These are phyloP conservation scores for Akanthomyces muscarius DNA, from an alignment of 2,329 filamentous ascomycete genomes.

Conservation along the genomic window DNA sequence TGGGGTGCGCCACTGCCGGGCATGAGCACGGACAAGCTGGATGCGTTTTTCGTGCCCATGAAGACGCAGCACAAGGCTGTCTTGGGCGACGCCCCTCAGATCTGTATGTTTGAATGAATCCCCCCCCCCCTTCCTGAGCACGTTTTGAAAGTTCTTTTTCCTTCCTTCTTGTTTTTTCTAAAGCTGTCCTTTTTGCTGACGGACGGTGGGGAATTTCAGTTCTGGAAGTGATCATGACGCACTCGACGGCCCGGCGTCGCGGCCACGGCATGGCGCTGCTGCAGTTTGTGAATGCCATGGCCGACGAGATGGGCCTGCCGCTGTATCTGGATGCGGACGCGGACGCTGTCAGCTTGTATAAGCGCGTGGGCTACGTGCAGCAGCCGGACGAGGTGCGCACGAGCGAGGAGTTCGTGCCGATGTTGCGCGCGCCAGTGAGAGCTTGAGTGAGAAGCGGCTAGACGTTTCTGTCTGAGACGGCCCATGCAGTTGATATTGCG, in stretches of 20 bases:
- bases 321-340: constrained; percentile 22
- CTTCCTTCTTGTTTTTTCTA: no score
- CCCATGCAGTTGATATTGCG: no score
- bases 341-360: constrained; percentile 19
- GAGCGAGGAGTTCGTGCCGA: constrained; percentile 19
- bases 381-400: constrained; percentile 12
- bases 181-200: no score
- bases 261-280: constrained; percentile 20
- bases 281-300: constrained; percentile 3
- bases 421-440: constrained; percentile 17
- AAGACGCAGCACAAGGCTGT: constrained; percentile 19
- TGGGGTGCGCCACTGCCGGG: constrained; percentile 15
- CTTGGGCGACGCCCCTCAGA: constrained; percentile 19
- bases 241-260: constrained; percentile 18
- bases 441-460: neutral
- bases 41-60: constrained; percentile 21
- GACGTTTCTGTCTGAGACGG: no score
- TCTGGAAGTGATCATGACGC: constrained; percentile 21
- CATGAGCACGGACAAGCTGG: constrained; percentile 18
- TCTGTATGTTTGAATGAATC: constrained; percentile 18
- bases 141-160: no score
- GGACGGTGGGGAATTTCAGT: constrained; percentile 4
- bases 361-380: constrained; percentile 17
- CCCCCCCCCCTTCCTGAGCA: no score
- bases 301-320: constrained; percentile 18